phyloP scores from a whole-genome alignment of 2,329 filamentous ascomycete genomes.

The Cordyceps pruinosa region DNA sequence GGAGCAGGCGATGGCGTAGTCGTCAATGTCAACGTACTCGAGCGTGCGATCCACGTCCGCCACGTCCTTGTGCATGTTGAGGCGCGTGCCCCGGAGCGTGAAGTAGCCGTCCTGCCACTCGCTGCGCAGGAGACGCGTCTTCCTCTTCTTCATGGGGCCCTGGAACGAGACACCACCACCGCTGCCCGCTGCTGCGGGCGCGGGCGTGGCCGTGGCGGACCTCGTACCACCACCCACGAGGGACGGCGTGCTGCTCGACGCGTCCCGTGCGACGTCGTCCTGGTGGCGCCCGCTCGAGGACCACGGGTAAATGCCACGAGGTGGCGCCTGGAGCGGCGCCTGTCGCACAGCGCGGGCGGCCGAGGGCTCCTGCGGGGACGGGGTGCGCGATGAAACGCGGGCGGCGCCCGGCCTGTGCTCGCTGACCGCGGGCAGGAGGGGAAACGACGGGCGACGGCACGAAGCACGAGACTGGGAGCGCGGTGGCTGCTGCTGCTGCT shows the following conservation, averaged over 20 bases:
- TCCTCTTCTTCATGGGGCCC: conserved; percentile 91
- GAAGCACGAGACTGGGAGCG: conserved; percentile 51
- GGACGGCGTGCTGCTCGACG: conserved; percentile 20
- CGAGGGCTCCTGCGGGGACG: conserved; percentile 30
- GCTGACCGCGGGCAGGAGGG: conserved; percentile 60
- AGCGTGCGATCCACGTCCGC: conserved; percentile 49
- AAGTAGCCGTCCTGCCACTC: conserved; percentile 94
- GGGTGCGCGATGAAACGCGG: conserved; percentile 24
- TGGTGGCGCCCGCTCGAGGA: conserved; percentile 39
- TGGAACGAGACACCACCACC: conserved; percentile 42
- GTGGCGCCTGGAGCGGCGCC: conserved; percentile 40
- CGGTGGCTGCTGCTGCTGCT: conserved; percentile 18
- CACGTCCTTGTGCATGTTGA: conserved; percentile 67
- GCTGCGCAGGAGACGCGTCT: conserved; percentile 79
- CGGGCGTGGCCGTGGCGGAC: conserved; percentile 17
- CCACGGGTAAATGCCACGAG: conserved; percentile 51
- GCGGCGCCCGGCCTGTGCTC: conserved; percentile 47
- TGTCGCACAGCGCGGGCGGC: conserved; percentile 24
- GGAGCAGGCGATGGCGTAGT: conserved; percentile 82
- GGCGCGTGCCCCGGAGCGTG: conserved; percentile 67
- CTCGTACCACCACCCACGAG: conserved; percentile 18
- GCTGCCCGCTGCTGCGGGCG: conserved; percentile 18
- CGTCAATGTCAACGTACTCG: conserved; percentile 79
- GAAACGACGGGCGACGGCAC: conserved; percentile 59
- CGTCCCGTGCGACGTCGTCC: conserved; percentile 38